Base-by-base conservation (phyloP, 2,329 filamentous ascomycete genomes). In the Cladosporium sp. region DNA sequence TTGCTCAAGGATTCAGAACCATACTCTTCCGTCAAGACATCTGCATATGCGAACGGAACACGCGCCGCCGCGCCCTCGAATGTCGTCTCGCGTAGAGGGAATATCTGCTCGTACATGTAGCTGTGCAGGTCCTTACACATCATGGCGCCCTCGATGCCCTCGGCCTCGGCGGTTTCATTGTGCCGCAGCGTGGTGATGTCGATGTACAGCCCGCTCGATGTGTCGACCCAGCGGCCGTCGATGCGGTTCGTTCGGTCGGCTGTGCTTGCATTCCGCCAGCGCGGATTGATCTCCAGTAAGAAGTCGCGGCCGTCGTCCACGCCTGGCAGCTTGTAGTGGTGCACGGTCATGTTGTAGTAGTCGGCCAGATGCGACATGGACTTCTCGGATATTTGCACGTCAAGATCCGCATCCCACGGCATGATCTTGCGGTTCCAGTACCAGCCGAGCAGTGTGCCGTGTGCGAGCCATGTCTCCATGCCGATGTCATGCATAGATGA, bases 281-380 rank as follows among this genome's bases (percentile, higher is more conserved):
- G 68, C 9, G 80, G 80, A 54, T 84, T 84, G 49, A 83, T 73
- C 49, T 84, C 81, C 4, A 84, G 68, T 42, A 83, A 65, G 59
- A 81, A 84, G 14, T 73, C 61, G 28, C 65, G 59, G 0, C 58
- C 51, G 7, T 49, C 45, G 1, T 56, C 32, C n/a, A 62, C 37
- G 14, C 58, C 54, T n/a, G 58, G 52, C 34, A 52, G 68, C 57
- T 45, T 65, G 55, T 60, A 66, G 50, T 72, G 70, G 58, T 82
- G 77, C 18, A 82, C 73, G 0, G 77, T 82, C 79, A 83, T 82
- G 61, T 84, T 84, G 68, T 82, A 81, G 66, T 80, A 81, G 19
- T 69, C 66, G 9, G 77, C 80, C 5, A 84, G 69, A 63, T 79
- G 78, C n/a, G 72, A 64, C 49, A 83, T 79, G 0, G 77, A 77